Evolutionary conservation across 2,329 filamentous ascomycete species (phyloP), one percentile per base, ranked within the genome.

Genomic region (Niveomyces coronatus): DNA sequence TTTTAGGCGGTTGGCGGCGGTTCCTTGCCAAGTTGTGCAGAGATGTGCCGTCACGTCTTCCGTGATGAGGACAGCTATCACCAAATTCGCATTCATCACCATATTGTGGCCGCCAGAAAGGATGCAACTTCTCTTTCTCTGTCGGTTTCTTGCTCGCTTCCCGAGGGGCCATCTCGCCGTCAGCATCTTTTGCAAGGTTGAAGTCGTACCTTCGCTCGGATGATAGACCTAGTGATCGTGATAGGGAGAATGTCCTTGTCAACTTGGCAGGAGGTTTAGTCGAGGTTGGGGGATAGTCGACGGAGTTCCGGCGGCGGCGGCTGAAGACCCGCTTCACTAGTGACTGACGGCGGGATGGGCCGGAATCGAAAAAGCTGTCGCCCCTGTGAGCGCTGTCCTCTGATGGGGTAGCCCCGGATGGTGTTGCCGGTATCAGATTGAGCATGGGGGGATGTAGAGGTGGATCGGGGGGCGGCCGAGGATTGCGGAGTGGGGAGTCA

Each of bases 381-480:
- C 73, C 53, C 47, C 67, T 66, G 17, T 61, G 61, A 39, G 68
- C 60, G 48, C 65, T 69, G 44, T 78, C 74, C 3, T 64, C 50
- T 2, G 66, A 60, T 9, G 76, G 74, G 2, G 74, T 78, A 30
- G 71, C 50, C 2, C 70, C 75, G 2, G 74, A 77, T 4, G 76
- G 75, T 0, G 75, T 79, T 18, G 76, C 74, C 1, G 75, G 75
- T 23, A 76, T 79, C 43, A 80, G 74, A 40, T 74, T 69, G 47
- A 80, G 56, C n/a, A 53, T 52, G 4, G 59, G 59, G 3, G 58
- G 61, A 20, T 57, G 48, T 7, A 43, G 47, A 11, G 71, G 70
- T 6, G 69, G 72, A 44, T 66, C 59, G 15, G 75, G 75, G 5
- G 75, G 73, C n/a, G 62, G 64, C 32, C 75, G 68, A 11, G 76